Evolutionary conservation across 345 rosid species (phyloP), one percentile per base, ranked within the genome.

Genomic region (Hibiscus syriacus): DNA sequence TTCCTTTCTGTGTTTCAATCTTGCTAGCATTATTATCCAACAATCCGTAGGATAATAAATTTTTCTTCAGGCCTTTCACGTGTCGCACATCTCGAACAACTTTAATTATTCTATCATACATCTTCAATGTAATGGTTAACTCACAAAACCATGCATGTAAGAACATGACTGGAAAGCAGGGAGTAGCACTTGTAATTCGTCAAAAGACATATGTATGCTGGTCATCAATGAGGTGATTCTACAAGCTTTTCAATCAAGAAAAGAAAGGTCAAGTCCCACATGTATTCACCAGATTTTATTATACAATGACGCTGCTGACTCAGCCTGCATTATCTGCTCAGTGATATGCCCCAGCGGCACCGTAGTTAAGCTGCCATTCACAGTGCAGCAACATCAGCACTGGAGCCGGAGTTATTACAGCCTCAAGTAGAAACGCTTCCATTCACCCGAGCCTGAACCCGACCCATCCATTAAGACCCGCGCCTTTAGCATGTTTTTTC

Each of bases 391-490:
- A 79, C 74, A 64, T 84, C 83, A 56, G 80, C 81, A 67, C 75
- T 77, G 46, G 80, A 79, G 73, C 87, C 76, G 72, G 76, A 79
- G 78, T 97, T n/a, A n/a, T n/a, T 77, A n/a, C n/a, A n/a, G n/a
- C n/a, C n/a, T n/a, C n/a, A n/a, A n/a, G n/a, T n/a, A 68, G 97
- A 91, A 76, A 94, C 99, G 77, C 85, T 87, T 61, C 92, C 92
- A 80, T 91, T 87, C 66, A 94, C 96, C 97, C 97, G 91, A 43
- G 89, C 96, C 76, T 89, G 84, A 71, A 80, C 79, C 84, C 82
- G 87, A 95, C 89, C 72, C 82, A 96, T 60, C 84, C 90, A 60
- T 85, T 83, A 11, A 86, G 92, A n/a, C n/a, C n/a, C n/a, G n/a
- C n/a, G n/a, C n/a, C n/a, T n/a, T n/a, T n/a, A n/a, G n/a, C n/a